Percentiles rank a stretch among this genome's conserved stretches.
Conservation (phyloP, 257 asterid species). For the Petunia secreta region DNA sequence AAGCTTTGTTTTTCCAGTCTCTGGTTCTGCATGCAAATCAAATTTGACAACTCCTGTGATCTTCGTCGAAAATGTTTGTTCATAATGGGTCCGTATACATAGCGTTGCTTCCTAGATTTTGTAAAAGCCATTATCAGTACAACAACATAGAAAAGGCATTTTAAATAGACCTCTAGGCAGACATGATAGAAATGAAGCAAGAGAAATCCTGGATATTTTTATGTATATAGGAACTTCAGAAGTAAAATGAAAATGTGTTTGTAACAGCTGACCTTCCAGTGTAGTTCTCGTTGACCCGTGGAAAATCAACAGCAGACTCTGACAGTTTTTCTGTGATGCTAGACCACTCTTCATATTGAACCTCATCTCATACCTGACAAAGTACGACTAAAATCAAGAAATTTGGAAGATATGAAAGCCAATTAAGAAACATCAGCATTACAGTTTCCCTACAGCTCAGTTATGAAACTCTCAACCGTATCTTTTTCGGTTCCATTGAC, state of each 20-base stretch:
- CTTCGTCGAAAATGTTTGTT: slow-evolving; percentile 66
- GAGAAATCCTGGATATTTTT: neutral
- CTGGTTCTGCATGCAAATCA: slow-evolving; percentile 88
- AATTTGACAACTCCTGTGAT: slow-evolving; percentile 86
- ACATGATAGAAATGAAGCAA: neutral
- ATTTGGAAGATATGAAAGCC: neutral
- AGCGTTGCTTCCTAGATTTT: slow-evolving; percentile 77
- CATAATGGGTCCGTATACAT: slow-evolving; percentile 80
- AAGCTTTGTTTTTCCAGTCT: slow-evolving; percentile 72
- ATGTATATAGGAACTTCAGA: slow-evolving; percentile 16
- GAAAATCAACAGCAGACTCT: slow-evolving; percentile 83
- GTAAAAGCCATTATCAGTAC: slow-evolving; percentile 1
- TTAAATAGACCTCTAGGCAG: no score
- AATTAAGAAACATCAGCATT: neutral
- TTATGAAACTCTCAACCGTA: slow-evolving; percentile 68
- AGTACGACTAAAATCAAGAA: slow-evolving; percentile 19
- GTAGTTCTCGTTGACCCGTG: slow-evolving; percentile 91
- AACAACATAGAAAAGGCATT: neutral
- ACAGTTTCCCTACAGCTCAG: slow-evolving; percentile 68
- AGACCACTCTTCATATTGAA: slow-evolving; percentile 84
- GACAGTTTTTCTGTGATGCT: slow-evolving; percentile 87
- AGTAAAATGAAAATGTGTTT: slow-evolving; percentile 12
- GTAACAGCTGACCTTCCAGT: slow-evolving; percentile 68
- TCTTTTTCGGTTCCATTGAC: slow-evolving; percentile 59
- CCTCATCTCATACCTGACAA: slow-evolving; percentile 91